Percentiles rank a stretch among this genome's conserved stretches.
phyloP scores from a whole-genome alignment of 2,329 filamentous ascomycete species.

The Colletotrichum musae region DNA sequence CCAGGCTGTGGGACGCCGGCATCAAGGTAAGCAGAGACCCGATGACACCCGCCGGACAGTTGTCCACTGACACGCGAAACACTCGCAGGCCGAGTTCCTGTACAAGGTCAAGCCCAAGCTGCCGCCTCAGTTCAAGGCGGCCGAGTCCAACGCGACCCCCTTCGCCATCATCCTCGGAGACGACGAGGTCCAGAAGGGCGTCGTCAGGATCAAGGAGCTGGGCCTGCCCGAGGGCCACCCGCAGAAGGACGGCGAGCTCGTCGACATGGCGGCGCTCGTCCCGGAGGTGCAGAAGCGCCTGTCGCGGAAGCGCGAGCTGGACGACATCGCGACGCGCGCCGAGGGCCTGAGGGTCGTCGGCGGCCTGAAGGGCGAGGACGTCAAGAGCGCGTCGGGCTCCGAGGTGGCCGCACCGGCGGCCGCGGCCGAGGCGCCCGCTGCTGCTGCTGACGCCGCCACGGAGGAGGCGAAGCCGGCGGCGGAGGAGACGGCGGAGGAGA shows the following conservation, averaged over 20 bases:
- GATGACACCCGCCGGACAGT: too few species aligned
- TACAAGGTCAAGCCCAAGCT: constrained; percentile 94
- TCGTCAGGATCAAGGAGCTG: constrained; percentile 88
- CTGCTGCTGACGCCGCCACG: neutral
- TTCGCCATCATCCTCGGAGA: constrained; percentile 92
- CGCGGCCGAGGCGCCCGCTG: constrained; percentile 23
- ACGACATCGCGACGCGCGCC: constrained; percentile 58
- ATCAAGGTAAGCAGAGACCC: constrained; percentile 74
- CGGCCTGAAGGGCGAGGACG: constrained; percentile 60
- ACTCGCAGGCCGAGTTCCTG: constrained; percentile 79
- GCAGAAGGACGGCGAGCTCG: constrained; percentile 88
- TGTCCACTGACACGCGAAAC: neutral
- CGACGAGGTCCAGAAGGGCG: constrained; percentile 86
- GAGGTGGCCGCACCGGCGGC: constrained; percentile 37
- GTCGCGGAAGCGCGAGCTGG: constrained; percentile 59
- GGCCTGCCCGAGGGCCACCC: constrained; percentile 84
- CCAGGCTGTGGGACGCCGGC: constrained; percentile 85
- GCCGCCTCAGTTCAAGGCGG: constrained; percentile 90
- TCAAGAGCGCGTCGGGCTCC: constrained; percentile 45
- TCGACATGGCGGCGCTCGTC: constrained; percentile 75
- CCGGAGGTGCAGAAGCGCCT: constrained; percentile 70
- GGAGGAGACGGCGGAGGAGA: constrained; percentile 37
- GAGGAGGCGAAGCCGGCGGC: constrained; percentile 27
- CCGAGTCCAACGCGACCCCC: constrained; percentile 83
- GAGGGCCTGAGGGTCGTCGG: constrained; percentile 63